Evolutionary conservation across 176 grass and related monocot species (phyloP).

Genomic region (Carex kokanica): DNA sequence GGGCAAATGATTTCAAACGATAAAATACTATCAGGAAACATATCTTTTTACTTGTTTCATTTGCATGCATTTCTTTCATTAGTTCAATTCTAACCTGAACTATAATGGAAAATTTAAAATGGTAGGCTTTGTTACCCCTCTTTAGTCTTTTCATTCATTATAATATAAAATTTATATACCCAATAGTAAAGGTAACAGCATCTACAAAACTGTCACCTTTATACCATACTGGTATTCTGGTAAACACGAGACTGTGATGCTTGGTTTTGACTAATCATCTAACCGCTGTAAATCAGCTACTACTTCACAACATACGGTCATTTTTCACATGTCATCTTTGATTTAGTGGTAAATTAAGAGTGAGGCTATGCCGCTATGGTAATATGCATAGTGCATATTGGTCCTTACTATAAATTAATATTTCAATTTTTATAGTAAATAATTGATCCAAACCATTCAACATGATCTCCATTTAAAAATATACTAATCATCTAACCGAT

Average conservation of each 20-base stretch:
- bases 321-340: not conserved
- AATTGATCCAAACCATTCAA: too few species aligned
- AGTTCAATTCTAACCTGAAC: not conserved
- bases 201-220: not conserved
- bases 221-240: not conserved
- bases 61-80: not conserved
- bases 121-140: not conserved
- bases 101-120: not conserved
- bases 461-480: too few species aligned
- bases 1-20: not conserved
- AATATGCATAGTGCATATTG: too few species aligned
- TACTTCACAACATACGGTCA: not conserved
- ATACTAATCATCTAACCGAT: too few species aligned
- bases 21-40: not conserved
- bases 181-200: not conserved
- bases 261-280: conserved; percentile 5
- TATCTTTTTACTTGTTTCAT: not conserved
- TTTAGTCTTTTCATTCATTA: not conserved
- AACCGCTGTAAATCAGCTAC: not conserved
- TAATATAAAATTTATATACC: not conserved
- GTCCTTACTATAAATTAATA: too few species aligned
- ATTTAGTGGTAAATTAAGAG: too few species aligned
- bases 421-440: too few species aligned
- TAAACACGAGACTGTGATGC: not conserved
- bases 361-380: too few species aligned